Base-by-base conservation (phyloP, 352 stramenopile genomes). In the Aphanomyces euteiches region DNA sequence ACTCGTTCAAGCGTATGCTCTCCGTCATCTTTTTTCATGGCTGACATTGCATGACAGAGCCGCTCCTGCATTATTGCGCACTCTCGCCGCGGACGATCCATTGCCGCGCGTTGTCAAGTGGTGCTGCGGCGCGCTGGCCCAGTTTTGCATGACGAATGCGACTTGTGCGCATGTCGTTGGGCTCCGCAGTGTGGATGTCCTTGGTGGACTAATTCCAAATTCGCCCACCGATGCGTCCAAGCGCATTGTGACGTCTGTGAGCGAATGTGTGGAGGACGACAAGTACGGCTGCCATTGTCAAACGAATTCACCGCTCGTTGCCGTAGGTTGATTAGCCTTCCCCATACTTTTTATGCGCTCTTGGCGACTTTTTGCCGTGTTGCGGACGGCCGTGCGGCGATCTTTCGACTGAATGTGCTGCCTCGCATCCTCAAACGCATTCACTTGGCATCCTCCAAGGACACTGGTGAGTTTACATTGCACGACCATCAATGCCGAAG, bases 401-500 rank as follows among this genome's bases (percentile, higher is more conserved):
- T 93, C 28, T 83, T 90, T 76, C 75, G 77, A 54, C 76, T 83
- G 12, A 85, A 91, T 28, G 76, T 90, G 0, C 60, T 93, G 0
- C 82, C 84, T 64, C 80, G 84, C 3, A 66, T 90, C 15, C 76
- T 93, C n/a, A 90, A 90, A 61, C 83, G 85, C 0, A 73, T 92
- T 7, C 84, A 93, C 56, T 70, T 90, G 7, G 43, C 15, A 4
- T 63, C 45, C 1, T 34, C n/a, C 0, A 15, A 15, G 1, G 60
- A 15, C 19, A 34, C 6, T 19, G 21, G 21, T n/a, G 7, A n/a
- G 19, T 60, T 40, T 4, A 63, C 64, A 1, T 36, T 37, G 38
- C 47, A 53, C 17, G 64, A 70, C 64, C 45, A 70, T 19, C 47
- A 56, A 39, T 70, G 64, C 47, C 64, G 64, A n/a, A 61, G n/a